These are phyloP conservation scores for Syzygium aqueum DNA, from an alignment of 345 rosid species.

Conservation along the genomic window DNA sequence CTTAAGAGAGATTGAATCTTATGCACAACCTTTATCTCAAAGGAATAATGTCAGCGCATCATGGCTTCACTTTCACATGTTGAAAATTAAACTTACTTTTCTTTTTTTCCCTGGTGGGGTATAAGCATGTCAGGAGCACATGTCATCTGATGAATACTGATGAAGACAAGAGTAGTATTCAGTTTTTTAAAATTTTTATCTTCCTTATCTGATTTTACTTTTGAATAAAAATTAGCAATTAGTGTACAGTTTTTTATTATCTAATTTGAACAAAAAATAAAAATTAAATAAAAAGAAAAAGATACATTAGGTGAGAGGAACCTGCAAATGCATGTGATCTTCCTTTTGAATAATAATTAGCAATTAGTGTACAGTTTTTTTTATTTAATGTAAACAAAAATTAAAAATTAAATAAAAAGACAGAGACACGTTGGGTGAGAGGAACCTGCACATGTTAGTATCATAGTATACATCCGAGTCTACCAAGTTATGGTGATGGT, in stretches of 20 bases:
- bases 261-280: too few species aligned
- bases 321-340: neutral
- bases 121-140: neutral
- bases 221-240: neutral
- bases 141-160: neutral
- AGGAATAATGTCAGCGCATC: neutral
- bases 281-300: neutral
- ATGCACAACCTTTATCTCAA: too few species aligned
- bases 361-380: neutral
- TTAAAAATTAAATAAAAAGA: too few species aligned
- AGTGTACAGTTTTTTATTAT: neutral
- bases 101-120: fast-evolving
- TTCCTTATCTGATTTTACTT: neutral
- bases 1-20: neutral
- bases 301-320: neutral
- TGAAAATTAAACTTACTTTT: fast-evolving
- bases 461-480: neutral
- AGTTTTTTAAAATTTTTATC: neutral
- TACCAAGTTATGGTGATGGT: neutral
- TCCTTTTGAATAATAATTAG: neutral
- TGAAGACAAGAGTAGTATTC: fast-evolving
- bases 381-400: neutral
- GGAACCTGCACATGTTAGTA: neutral
- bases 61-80: neutral
- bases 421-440: neutral